phyloP scores from a whole-genome alignment of 2,329 filamentous ascomycete genomes.

The Sclerotiophoma versabilis region DNA sequence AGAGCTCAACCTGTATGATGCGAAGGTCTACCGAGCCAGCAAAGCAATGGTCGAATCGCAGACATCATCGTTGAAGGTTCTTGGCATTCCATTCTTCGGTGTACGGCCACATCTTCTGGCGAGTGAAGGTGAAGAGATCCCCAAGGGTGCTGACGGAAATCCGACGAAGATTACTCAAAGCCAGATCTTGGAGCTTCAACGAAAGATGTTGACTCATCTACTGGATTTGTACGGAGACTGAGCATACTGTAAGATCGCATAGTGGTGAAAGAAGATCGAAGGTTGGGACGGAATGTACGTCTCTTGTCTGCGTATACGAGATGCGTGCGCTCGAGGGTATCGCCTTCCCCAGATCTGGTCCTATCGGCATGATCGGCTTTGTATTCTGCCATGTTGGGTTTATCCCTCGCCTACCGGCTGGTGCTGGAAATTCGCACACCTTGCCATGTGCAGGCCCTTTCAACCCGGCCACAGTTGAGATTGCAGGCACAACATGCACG shows the following conservation, averaged over 20 bases:
- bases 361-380: no score
- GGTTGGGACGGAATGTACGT: neutral
- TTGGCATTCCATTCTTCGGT: constrained; percentile 54
- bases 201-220: constrained; percentile 48
- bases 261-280: neutral
- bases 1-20: constrained; percentile 66
- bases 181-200: constrained; percentile 40
- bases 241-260: no score
- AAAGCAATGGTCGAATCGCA: constrained; percentile 67
- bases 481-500: neutral
- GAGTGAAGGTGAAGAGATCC: constrained; percentile 26
- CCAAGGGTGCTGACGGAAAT: neutral
- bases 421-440: neutral
- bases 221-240: constrained; percentile 39
- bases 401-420: neutral
- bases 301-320: neutral
- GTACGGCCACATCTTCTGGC: constrained; percentile 34
- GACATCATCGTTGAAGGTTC: constrained; percentile 60
- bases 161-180: constrained; percentile 34
- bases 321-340: neutral
- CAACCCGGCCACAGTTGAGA: neutral
- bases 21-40: constrained; percentile 68
- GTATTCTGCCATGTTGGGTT: no score
- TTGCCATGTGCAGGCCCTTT: neutral
- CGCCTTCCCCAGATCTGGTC: no score